These are phyloP conservation scores for Phytophthora multivora DNA, from an alignment of 352 stramenopile species.

Conservation along the genomic window DNA sequence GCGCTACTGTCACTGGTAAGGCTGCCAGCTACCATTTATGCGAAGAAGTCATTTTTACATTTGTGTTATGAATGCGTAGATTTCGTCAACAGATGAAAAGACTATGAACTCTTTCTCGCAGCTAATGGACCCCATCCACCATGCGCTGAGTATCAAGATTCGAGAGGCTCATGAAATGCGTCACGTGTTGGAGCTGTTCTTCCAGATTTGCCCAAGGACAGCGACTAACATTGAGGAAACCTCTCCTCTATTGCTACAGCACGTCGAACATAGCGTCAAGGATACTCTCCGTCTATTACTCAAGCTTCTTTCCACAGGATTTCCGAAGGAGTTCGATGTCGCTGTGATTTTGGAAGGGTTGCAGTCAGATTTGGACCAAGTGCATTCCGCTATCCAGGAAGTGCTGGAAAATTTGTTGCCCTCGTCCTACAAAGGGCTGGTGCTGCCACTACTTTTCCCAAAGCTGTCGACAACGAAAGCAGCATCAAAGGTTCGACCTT, in stretches of 20 bases:
- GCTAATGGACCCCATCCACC: constrained; percentile 64
- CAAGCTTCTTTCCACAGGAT: constrained; percentile 81
- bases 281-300: constrained; percentile 74
- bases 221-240: constrained; percentile 77
- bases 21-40: constrained; percentile 38
- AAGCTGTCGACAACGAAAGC: constrained; percentile 61
- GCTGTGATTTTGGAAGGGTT: constrained; percentile 81
- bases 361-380: constrained; percentile 70
- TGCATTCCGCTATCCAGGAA: constrained; percentile 83
- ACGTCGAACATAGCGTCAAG: constrained; percentile 81
- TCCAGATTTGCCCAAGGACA: constrained; percentile 73
- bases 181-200: constrained; percentile 74
- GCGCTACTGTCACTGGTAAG: constrained; percentile 63
- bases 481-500: constrained; percentile 45
- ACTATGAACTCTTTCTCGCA: constrained; percentile 60
- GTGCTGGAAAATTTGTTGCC: constrained; percentile 83
- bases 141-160: constrained; percentile 72
- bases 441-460: constrained; percentile 78
- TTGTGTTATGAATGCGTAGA: constrained; percentile 30
- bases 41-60: not conserved
- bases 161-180: constrained; percentile 76
- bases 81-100: constrained; percentile 58
- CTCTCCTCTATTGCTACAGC: constrained; percentile 72
- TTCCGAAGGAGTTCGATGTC: constrained; percentile 85
- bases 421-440: constrained; percentile 69